Conservation (phyloP, 2,329 filamentous ascomycete genomes). For the Neurospora sp. region DNA sequence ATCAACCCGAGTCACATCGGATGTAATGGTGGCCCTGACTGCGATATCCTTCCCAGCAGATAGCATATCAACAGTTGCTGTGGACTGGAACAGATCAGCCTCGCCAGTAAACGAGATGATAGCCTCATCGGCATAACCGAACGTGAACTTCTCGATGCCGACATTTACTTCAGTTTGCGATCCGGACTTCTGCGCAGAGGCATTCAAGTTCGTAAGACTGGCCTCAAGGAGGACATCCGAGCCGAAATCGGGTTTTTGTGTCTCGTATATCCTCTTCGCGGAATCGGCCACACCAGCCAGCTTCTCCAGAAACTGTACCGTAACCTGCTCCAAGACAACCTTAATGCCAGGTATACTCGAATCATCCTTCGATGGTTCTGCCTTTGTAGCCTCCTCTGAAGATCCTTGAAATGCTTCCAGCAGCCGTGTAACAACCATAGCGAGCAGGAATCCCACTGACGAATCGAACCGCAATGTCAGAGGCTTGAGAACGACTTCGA, state of each 20-base stretch:
- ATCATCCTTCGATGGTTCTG: constrained; percentile 5
- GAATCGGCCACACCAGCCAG: constrained; percentile 43
- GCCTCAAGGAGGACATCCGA: constrained; percentile 44
- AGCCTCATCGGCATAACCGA: constrained; percentile 53
- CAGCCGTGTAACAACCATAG: constrained; percentile 40
- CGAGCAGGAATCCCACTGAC: constrained; percentile 45
- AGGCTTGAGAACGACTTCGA: constrained; percentile 45
- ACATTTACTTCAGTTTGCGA: constrained; percentile 28
- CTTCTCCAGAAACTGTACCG: constrained; percentile 46
- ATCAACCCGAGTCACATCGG: constrained; percentile 42
- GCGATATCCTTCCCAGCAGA: constrained; percentile 49
- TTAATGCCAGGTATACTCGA: constrained; percentile 30
- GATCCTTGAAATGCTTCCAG: constrained; percentile 33
- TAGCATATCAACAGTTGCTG: constrained; percentile 45
- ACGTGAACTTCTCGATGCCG: constrained; percentile 46
- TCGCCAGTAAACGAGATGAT: constrained; percentile 54
- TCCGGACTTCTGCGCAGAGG: constrained; percentile 21
- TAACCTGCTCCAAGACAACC: constrained; percentile 38
- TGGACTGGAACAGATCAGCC: constrained; percentile 48
- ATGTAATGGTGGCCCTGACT: constrained; percentile 38
- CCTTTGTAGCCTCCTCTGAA: constrained; percentile 8
- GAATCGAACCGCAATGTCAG: constrained; percentile 45
- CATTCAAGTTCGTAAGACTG: constrained; percentile 34
- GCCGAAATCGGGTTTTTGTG: constrained; percentile 29
- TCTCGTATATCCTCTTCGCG: constrained; percentile 34